Conservation (phyloP, 2,329 filamentous ascomycete genomes). For the Plectosphaerella plurivora region DNA sequence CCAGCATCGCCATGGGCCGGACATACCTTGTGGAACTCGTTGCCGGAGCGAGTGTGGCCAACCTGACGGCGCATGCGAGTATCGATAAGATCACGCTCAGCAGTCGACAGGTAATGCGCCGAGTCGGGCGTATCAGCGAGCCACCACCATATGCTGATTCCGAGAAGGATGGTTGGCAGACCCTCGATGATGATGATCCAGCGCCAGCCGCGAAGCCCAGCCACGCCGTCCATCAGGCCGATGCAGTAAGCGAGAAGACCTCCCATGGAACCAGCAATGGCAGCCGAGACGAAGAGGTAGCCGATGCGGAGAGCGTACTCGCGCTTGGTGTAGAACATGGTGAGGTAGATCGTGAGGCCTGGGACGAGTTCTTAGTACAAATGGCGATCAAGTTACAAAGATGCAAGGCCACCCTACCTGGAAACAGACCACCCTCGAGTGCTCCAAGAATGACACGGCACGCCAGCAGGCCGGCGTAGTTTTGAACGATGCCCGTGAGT, state of each 20-base stretch:
- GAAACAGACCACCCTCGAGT: slow-evolving; percentile 42
- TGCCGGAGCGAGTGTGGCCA: slow-evolving; percentile 20
- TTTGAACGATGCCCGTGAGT: slow-evolving; percentile 39
- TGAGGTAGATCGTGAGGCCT: neutral
- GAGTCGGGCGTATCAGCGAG: slow-evolving; percentile 37
- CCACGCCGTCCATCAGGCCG: neutral
- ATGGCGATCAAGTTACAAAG: too few relatives aligned
- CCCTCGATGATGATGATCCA: neutral
- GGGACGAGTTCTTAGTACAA: neutral
- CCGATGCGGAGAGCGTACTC: neutral
- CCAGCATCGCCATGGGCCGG: too few relatives aligned
- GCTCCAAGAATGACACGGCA: slow-evolving; percentile 39
- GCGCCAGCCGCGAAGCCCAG: neutral
- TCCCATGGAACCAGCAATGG: slow-evolving; percentile 6
- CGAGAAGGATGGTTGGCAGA: slow-evolving; percentile 37
- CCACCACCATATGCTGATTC: slow-evolving; percentile 25
- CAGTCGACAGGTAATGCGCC: slow-evolving; percentile 53
- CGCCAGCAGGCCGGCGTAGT: slow-evolving; percentile 30
- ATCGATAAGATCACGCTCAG: slow-evolving; percentile 31
- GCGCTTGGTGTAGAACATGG: neutral
- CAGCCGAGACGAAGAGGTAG: neutral
- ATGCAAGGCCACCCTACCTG: slow-evolving; percentile 23
- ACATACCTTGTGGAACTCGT: slow-evolving; percentile 28
- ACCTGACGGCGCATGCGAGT: slow-evolving; percentile 19
- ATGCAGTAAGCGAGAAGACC: neutral